A percentile compares a stretch with the other conserved stretches of the same genome.
phyloP scores from a whole-genome alignment of 2,329 filamentous ascomycete genomes.

The Colletotrichum nymphaeae region DNA sequence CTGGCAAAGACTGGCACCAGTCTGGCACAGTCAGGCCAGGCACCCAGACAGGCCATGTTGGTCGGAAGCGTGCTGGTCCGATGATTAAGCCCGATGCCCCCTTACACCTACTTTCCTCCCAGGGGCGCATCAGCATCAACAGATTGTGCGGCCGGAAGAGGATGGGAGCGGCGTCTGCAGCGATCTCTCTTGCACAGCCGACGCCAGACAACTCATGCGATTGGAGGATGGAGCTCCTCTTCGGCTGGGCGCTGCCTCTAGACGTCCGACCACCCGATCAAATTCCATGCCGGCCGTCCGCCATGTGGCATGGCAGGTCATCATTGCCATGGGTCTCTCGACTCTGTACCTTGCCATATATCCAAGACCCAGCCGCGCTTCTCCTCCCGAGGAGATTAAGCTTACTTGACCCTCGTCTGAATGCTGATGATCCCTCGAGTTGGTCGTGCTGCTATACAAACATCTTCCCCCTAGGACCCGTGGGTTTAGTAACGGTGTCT shows the following conservation, averaged over 20 bases:
- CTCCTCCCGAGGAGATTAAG: slow-evolving; percentile 7
- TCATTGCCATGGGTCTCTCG: background rate
- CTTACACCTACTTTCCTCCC: slow-evolving; percentile 14
- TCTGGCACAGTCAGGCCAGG: background rate
- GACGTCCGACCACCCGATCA: slow-evolving; percentile 21
- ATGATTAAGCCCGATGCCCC: slow-evolving; percentile 30
- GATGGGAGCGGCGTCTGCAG: slow-evolving; percentile 19
- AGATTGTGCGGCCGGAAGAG: slow-evolving; percentile 31
- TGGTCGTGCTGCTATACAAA: slow-evolving; percentile 29
- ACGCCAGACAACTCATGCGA: slow-evolving; percentile 18
- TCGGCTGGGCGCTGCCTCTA: slow-evolving; percentile 21
- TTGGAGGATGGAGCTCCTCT: slow-evolving; percentile 26
- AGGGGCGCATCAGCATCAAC: slow-evolving; percentile 10
- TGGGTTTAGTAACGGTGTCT: slow-evolving; percentile 37
- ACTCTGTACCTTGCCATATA: slow-evolving; percentile 24
- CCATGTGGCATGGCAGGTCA: slow-evolving; percentile 13
- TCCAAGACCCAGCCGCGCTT: slow-evolving; percentile 21
- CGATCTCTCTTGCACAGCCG: slow-evolving; percentile 2
- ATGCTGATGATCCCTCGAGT: slow-evolving; percentile 14
- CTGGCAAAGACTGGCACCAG: background rate
- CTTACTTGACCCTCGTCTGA: slow-evolving; percentile 29
- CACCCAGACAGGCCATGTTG: background rate
- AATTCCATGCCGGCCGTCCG: slow-evolving; percentile 13
- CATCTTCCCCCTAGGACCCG: slow-evolving; percentile 32
- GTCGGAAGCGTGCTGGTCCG: slow-evolving; percentile 26